Conservation (phyloP, 164 flowering plant species). For the Taxillus chinensis region DNA sequence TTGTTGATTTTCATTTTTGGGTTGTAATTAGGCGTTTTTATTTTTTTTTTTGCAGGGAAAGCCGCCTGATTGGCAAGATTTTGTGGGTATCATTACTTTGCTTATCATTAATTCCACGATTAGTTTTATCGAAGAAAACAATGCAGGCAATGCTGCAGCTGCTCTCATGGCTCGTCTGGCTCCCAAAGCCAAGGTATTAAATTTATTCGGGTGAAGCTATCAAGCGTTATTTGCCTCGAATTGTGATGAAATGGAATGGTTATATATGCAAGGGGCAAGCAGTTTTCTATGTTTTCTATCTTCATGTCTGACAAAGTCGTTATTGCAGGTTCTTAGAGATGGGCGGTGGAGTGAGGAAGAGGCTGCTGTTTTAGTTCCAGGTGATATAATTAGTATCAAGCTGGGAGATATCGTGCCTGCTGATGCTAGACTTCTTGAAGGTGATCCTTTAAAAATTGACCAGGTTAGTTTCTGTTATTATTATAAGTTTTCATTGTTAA, state of each 20-base stretch:
- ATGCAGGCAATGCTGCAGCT: conserved; percentile 95
- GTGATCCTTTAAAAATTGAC: conserved; percentile 78
- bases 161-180: conserved; percentile 91
- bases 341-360: conserved; percentile 78
- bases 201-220: neutral
- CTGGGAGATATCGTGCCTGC: conserved; percentile 86
- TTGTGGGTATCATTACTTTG: conserved; percentile 66
- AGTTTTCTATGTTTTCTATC: neutral
- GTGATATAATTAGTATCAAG: conserved; percentile 69
- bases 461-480: conserved; percentile 31
- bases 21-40: neutral
- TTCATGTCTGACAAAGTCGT: conserved; percentile 5
- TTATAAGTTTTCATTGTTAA: too few relatives aligned
- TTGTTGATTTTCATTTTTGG: neutral
- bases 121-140: conserved; percentile 86
- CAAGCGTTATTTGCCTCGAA: neutral
- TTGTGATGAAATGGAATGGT: neutral
- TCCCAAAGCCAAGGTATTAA: conserved; percentile 68
- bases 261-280: neutral
- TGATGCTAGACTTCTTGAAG: conserved; percentile 75
- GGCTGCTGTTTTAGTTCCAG: conserved; percentile 73
- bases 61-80: conserved; percentile 90
- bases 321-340: conserved; percentile 55
- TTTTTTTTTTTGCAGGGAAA: conserved; percentile 42
- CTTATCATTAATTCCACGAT: conserved; percentile 78